Evolutionary conservation across 2,329 filamentous ascomycete species (phyloP).

Genomic region (Aureobasidium lini): DNA sequence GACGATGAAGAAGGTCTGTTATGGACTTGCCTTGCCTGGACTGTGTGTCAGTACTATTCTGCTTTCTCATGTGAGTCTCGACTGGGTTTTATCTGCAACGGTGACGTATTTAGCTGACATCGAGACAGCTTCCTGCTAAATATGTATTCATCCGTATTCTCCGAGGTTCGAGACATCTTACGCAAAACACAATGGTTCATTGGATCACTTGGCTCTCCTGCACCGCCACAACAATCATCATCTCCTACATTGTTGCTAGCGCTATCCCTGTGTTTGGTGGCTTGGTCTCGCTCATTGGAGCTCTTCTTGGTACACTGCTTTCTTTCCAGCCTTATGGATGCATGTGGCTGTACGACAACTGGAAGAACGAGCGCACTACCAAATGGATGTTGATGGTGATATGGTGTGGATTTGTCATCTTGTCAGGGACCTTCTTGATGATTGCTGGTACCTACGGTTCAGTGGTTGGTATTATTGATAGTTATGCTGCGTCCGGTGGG

Average conservation of each 20-base stretch:
- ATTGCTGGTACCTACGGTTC: constrained; percentile 40
- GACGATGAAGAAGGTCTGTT: constrained; percentile 38
- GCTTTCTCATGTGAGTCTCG: constrained; percentile 13
- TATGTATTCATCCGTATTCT: constrained; percentile 24
- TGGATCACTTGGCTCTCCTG: constrained; percentile 16
- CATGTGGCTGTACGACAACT: constrained; percentile 41
- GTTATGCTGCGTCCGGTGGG: constrained; percentile 30
- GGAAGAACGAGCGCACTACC: constrained; percentile 20
- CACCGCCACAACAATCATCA: constrained; percentile 16
- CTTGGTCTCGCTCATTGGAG: constrained; percentile 22
- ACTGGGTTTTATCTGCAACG: no score
- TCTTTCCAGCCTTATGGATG: constrained; percentile 28
- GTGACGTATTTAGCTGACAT: no score
- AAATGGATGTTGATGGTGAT: constrained; percentile 18
- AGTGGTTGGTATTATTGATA: constrained; percentile 33
- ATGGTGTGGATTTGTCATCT: constrained; percentile 28
- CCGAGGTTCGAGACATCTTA: constrained; percentile 21
- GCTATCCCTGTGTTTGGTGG: constrained; percentile 22
- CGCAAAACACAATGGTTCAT: constrained; percentile 18
- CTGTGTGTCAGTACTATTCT: constrained; percentile 20
- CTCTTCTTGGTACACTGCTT: constrained; percentile 21
- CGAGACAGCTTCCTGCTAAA: constrained; percentile 18
- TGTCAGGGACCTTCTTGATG: constrained; percentile 34
- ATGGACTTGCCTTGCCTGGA: constrained; percentile 29
- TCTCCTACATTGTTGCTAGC: constrained; percentile 23